Conservation (phyloP, 208 protist species). For the Balamuthia mandrillaris region DNA sequence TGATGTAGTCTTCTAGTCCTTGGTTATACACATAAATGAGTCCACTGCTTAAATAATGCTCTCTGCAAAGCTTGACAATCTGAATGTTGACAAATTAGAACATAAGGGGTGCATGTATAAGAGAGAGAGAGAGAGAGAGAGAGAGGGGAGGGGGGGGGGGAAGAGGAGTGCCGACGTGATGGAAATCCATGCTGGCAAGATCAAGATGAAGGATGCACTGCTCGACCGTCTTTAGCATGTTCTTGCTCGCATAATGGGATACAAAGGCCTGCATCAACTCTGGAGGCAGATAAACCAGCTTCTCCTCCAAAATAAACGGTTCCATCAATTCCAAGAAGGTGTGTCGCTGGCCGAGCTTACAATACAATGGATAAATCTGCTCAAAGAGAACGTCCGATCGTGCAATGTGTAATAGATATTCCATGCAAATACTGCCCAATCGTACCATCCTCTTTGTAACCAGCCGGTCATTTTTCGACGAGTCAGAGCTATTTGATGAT, state of each 20-base stretch:
- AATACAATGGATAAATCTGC: conserved; percentile 58
- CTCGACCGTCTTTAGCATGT: conserved; percentile 43
- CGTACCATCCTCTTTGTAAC: too few relatives aligned
- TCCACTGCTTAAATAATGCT: conserved; percentile 44
- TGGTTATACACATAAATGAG: conserved; percentile 57
- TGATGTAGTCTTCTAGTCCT: conserved; percentile 53
- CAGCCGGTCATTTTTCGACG: too few relatives aligned
- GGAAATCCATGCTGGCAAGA: conserved; percentile 53
- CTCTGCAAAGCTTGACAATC: conserved; percentile 40
- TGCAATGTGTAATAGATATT: conserved; percentile 49
- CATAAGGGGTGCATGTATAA: neutral
- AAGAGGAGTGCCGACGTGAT: conserved; percentile 18
- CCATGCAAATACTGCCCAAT: conserved; percentile 35
- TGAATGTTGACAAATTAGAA: neutral
- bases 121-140: neutral
- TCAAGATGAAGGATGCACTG: conserved; percentile 55
- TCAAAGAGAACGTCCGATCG: conserved; percentile 53
- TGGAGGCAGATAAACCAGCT: conserved; percentile 32
- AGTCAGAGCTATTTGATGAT: too few relatives aligned
- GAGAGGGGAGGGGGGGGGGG: neutral
- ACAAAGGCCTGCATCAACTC: conserved; percentile 57
- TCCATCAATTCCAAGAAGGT: conserved; percentile 49
- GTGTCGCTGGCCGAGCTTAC: neutral
- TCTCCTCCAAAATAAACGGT: conserved; percentile 44
- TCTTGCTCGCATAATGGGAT: conserved; percentile 19